Base-by-base conservation (phyloP, 768 basidiomycete genomes). In the Leucogyrophana mollusca region DNA sequence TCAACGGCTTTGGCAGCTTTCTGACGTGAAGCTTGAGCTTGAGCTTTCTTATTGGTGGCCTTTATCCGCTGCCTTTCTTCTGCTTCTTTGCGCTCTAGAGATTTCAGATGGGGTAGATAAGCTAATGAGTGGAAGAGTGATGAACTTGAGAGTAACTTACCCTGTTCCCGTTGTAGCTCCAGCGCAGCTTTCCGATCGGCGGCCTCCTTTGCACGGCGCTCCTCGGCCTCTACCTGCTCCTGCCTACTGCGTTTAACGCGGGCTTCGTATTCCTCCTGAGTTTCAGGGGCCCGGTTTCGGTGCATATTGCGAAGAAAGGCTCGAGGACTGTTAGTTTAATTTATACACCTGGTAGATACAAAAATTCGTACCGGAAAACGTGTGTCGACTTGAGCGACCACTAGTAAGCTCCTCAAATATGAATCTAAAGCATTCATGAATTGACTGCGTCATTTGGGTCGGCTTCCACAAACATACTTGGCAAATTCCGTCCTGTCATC, bases 31-130 rank as follows among this genome's bases (percentile, higher is more conserved):
- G 63, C 70, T 47, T 77, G 68, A 2, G 75, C 79, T 51, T 80
- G 70, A 2, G 70, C 77, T 64, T 82, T 83, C 61, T 80, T 87
- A 21, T 65, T 67, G 50, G 72, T 69, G 5, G 69, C 65, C 52
- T 83, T 83, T 11, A 65, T 65, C 61, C 77, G 79, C 57, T 81
- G 79, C 41, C 83, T 73, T 51, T 73, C 64, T 52, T 82, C 83
- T 7, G 82, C 79, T 33, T 73, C 76, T 45, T 67, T 58, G 27
- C 76, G 79, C 58, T 81, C 77, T 85, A n/a, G n/a, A n/a, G n/a
- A n/a, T n/a, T n/a, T n/a, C n/a, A n/a, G n/a, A n/a, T n/a, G n/a
- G n/a, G n/a, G 57, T 64, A 47, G 49, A 22, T 13, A 11, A 47
- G 25, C 33, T 43, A 40, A 46, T 58, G 17, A 60, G 47, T 10